A percentile compares a stretch with the other conserved stretches of the same genome.
Conservation (phyloP, 2,329 filamentous ascomycete genomes). For the Trichophyton rubrum region DNA sequence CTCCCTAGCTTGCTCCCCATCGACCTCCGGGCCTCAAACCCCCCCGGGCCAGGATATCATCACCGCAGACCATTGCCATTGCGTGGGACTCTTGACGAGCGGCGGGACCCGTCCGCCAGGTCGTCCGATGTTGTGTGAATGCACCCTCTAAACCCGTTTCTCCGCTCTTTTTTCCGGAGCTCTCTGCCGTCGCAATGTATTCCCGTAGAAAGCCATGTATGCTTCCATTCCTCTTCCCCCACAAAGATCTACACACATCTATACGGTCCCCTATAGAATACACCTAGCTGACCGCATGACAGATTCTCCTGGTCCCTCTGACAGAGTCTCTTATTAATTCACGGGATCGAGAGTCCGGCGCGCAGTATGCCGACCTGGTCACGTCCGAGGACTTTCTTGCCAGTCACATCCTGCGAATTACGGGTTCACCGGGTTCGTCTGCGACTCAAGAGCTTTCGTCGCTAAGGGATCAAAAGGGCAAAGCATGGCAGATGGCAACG, state of each 20-base stretch:
- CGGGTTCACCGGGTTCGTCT: constrained; percentile 36
- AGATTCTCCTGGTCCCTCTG: constrained; percentile 80
- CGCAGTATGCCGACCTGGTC: constrained; percentile 65
- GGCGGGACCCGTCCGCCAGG: constrained; percentile 17
- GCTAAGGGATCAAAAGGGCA: constrained; percentile 74
- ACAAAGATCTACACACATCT: background rate
- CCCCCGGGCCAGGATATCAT: background rate
- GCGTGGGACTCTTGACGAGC: background rate
- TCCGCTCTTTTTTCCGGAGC: constrained; percentile 98
- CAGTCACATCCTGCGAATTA: constrained; percentile 89
- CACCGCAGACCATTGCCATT: background rate
- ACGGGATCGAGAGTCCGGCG: constrained; percentile 75
- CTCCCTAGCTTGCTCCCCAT: background rate
- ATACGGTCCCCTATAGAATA: background rate
- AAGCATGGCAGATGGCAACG: constrained; percentile 88
- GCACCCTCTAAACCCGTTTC: constrained; percentile 97
- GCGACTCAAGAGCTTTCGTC: constrained; percentile 46
- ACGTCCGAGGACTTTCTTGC: constrained; percentile 87
- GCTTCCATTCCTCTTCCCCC: constrained; percentile 7
- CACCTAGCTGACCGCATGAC: constrained; percentile 10
- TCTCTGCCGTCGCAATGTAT: constrained; percentile 81
- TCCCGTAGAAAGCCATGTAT: constrained; percentile 74
- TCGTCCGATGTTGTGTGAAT: constrained; percentile 51
- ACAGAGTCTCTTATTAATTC: constrained; percentile 82
- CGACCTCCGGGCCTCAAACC: background rate